Conservation (phyloP, 2,329 filamentous ascomycete species). For the Trichophyton mentagrophytes region DNA sequence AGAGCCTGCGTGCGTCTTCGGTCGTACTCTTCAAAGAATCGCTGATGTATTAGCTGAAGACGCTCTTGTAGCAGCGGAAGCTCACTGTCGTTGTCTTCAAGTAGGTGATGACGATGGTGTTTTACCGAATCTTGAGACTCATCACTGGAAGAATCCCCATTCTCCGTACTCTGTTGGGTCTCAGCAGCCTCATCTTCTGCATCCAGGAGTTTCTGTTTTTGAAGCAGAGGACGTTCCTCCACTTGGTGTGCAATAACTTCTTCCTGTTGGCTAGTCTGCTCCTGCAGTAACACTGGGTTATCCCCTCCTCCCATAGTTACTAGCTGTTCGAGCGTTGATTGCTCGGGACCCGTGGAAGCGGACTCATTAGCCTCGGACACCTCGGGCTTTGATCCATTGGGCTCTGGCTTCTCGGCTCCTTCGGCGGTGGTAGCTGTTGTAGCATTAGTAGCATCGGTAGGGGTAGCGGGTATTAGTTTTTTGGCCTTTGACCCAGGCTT, state of each 20-base stretch:
- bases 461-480: constrained; percentile 10
- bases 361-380: constrained; percentile 14
- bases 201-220: constrained; percentile 83
- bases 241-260: constrained; percentile 79
- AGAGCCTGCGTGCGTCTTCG: constrained; percentile 32
- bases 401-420: constrained; percentile 17
- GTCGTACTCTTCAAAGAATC: constrained; percentile 78
- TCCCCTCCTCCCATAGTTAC: constrained; percentile 63
- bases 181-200: constrained; percentile 60
- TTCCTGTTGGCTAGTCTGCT: constrained; percentile 75
- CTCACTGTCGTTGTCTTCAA: constrained; percentile 80
- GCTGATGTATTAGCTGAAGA: constrained; percentile 59
- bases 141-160: constrained; percentile 32
- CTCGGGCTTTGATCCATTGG: constrained; percentile 21
- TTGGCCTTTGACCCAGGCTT: constrained; percentile 18
- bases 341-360: constrained; percentile 20
- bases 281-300: constrained; percentile 53
- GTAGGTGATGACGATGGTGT: constrained; percentile 54
- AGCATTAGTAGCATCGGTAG: background rate
- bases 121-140: constrained; percentile 28
- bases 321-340: constrained; percentile 57
- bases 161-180: constrained; percentile 31
- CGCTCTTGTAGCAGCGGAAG: constrained; percentile 63
- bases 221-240: constrained; percentile 74
- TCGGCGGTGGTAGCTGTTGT: background rate